A percentile compares a stretch with the other conserved stretches of the same genome.
phyloP scores from a whole-genome alignment of 345 rosid genomes.

The Passiflora organensis region DNA sequence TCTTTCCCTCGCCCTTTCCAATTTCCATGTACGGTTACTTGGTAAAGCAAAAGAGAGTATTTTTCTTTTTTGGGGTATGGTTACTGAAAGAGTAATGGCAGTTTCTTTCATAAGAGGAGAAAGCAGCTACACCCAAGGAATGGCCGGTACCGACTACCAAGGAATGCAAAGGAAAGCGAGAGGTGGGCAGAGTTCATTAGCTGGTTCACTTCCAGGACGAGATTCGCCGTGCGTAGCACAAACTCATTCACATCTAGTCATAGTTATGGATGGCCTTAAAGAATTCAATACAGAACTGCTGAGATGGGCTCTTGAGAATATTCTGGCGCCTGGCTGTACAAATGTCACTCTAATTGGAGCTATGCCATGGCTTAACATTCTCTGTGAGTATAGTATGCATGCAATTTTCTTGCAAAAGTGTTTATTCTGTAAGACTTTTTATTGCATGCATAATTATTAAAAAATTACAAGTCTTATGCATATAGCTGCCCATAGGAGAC shows the following conservation, averaged over 20 bases:
- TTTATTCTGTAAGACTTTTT: background rate
- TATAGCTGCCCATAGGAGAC: too few relatives aligned
- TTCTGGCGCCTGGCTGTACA: slow-evolving; percentile 22
- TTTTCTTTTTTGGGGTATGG: too few relatives aligned
- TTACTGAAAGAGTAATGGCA: background rate
- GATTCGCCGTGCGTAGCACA: slow-evolving; percentile 21
- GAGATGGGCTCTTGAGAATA: slow-evolving; percentile 44
- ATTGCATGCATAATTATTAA: too few relatives aligned
- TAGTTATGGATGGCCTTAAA: slow-evolving; percentile 48
- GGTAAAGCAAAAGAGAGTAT: background rate
- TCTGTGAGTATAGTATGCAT: slow-evolving; percentile 20
- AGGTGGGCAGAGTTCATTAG: too few relatives aligned
- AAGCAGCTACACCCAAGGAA: too few relatives aligned
- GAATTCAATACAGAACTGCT: slow-evolving; percentile 38
- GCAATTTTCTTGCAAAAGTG: background rate
- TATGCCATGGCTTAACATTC: slow-evolving; percentile 61
- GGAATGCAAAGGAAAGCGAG: slow-evolving; percentile 1
- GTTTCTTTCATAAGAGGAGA: slow-evolving; percentile 9
- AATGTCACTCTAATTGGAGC: slow-evolving; percentile 39
- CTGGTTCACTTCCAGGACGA: too few relatives aligned
- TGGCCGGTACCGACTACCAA: too few relatives aligned
- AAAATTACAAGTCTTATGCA: too few relatives aligned
- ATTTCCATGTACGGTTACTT: background rate
- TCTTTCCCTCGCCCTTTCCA: background rate
- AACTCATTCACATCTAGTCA: slow-evolving; percentile 26